These are phyloP conservation scores for Annona squamosa DNA, from an alignment of 164 flowering plant species.

Conservation along the genomic window DNA sequence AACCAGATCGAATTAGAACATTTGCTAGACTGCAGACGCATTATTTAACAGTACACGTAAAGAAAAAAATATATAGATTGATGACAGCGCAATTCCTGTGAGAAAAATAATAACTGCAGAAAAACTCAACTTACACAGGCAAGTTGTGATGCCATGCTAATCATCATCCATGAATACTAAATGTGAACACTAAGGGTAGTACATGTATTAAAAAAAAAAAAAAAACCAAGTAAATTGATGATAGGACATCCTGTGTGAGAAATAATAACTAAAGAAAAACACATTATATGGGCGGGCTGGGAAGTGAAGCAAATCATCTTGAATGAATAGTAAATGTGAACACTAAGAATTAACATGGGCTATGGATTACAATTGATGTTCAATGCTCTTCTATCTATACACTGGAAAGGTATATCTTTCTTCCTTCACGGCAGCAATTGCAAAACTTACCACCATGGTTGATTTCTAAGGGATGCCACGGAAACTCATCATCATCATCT, in stretches of 20 bases:
- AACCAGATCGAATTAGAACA: too few species aligned
- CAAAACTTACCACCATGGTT: conserved; percentile 46
- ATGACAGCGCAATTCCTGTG: too few species aligned
- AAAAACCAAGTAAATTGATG: neutral
- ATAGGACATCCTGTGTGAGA: neutral
- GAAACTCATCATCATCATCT: conserved; percentile 18
- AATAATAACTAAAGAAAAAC: neutral
- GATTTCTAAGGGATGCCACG: conserved; percentile 6
- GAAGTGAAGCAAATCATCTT: conserved; percentile 15
- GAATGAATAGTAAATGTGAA: conserved; percentile 11
- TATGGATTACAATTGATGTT: conserved; percentile 17
- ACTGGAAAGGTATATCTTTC: conserved; percentile 10
- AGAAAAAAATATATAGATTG: too few species aligned
- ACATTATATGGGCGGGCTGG: neutral
- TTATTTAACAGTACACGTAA: too few species aligned
- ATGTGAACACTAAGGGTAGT: too few species aligned
- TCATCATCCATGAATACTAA: too few species aligned
- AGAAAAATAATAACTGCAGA: too few species aligned
- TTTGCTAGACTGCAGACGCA: too few species aligned
- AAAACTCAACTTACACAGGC: too few species aligned
- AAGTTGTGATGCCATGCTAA: too few species aligned
- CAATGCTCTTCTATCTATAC: conserved; percentile 31
- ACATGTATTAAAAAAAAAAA: too few species aligned
- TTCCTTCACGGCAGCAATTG: conserved; percentile 24
- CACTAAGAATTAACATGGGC: conserved; percentile 3